Conservation (phyloP, 352 stramenopile genomes). For the Pythium phragmitis region DNA sequence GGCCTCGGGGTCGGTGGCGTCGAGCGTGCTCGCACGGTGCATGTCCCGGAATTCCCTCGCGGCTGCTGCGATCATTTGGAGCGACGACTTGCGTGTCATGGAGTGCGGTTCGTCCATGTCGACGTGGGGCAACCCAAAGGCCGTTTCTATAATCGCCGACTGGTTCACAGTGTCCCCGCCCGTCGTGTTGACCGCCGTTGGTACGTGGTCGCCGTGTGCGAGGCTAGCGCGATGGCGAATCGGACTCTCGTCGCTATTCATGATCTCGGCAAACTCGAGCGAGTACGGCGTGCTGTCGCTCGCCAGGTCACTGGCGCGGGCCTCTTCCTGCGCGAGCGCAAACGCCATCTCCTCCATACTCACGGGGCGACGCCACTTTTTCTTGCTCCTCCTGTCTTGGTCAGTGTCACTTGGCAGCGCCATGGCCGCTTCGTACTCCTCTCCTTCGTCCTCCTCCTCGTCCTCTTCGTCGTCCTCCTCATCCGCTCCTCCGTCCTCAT, state of each 20-base stretch:
- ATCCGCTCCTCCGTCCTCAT: background rate
- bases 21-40: slow-evolving; percentile 6
- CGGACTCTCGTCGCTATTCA: background rate
- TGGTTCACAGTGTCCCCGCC: background rate
- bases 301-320: background rate
- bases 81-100: slow-evolving; percentile 15
- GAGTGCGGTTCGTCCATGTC: background rate
- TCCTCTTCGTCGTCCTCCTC: background rate
- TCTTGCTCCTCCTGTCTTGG: background rate
- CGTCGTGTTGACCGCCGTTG: background rate
- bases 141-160: slow-evolving; percentile 17
- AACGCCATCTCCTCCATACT: slow-evolving; percentile 19
- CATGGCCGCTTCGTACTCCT: background rate
- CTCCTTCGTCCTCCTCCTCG: background rate
- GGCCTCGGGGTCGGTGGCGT: slow-evolving; percentile 4
- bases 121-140: slow-evolving; percentile 17
- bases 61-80: slow-evolving; percentile 22
- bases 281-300: background rate
- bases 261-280: slow-evolving; percentile 11
- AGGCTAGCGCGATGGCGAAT: background rate
- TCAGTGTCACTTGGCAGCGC: background rate
- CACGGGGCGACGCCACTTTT: slow-evolving; percentile 7
- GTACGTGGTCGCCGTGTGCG: background rate
- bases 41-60: slow-evolving; percentile 15
- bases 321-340: slow-evolving; percentile 4